phyloP scores from a whole-genome alignment of 169 alveolate genomes.

The Plasmodium adleri region DNA sequence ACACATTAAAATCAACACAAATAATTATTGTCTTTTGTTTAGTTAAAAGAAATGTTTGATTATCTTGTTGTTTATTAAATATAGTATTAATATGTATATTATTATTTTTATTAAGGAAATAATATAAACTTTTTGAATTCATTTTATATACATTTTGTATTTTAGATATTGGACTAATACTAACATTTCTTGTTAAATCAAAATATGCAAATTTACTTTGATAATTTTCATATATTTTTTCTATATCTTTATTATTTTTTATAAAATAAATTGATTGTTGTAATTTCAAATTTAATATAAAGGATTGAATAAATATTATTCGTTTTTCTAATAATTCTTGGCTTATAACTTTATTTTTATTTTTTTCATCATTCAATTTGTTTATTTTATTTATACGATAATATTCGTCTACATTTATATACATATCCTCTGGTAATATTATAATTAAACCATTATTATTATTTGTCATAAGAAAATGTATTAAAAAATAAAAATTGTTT shows the following conservation, averaged over 20 bases:
- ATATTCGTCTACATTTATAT: constrained; percentile 44
- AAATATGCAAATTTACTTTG: constrained; percentile 37
- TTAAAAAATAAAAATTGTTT: constrained; percentile 37
- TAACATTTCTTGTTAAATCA: constrained; percentile 73
- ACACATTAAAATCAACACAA: constrained; percentile 40
- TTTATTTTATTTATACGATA: constrained; percentile 20
- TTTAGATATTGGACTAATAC: constrained; percentile 37
- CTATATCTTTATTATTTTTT: constrained; percentile 38
- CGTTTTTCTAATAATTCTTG: constrained; percentile 45
- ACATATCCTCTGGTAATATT: constrained; percentile 35
- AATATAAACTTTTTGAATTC: constrained; percentile 24
- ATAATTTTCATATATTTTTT: constrained; percentile 55
- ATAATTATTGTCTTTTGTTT: constrained; percentile 54
- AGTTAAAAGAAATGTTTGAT: constrained; percentile 59
- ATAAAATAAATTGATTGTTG: constrained; percentile 70
- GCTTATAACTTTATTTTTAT: not conserved
- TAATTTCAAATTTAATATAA: constrained; percentile 45
- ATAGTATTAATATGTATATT: constrained; percentile 39
- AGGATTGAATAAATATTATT: constrained; percentile 28
- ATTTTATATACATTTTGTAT: constrained; percentile 9
- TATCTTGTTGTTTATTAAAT: constrained; percentile 39
- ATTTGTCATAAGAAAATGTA: constrained; percentile 53
- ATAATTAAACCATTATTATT: constrained; percentile 44
- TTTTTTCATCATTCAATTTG: not conserved
- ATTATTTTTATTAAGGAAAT: constrained; percentile 48